Conservation (phyloP, 192 early-diverging fungal genomes). For the Funneliformis mosseae region DNA sequence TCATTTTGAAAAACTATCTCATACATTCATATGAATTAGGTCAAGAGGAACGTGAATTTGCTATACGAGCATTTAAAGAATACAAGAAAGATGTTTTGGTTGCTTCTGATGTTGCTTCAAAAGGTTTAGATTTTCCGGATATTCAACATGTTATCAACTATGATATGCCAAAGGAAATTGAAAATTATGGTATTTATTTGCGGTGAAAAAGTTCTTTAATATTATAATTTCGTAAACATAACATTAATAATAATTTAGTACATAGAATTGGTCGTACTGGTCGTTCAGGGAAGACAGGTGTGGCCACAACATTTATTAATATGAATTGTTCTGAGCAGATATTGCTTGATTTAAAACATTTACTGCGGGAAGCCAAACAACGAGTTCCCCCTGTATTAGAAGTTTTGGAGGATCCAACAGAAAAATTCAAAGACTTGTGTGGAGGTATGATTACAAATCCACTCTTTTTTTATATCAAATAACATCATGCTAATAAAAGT, state of each 20-base stretch:
- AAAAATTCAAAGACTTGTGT: conserved; percentile 77
- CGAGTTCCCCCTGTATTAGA: conserved; percentile 85
- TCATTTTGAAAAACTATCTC: too few relatives aligned
- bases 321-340: conserved; percentile 91
- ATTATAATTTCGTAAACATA: conserved; percentile 1
- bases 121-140: conserved; percentile 93
- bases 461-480: conserved; percentile 13
- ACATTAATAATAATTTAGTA: conserved; percentile 53
- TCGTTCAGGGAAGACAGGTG: conserved; percentile 93
- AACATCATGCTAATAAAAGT: conserved; percentile 8
- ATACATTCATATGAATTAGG: too few relatives aligned
- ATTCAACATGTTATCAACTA: conserved; percentile 99
- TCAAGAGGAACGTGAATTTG: conserved; percentile 97
- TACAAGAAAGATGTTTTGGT: conserved; percentile 94
- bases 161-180: conserved; percentile 99
- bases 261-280: conserved; percentile 98
- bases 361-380: conserved; percentile 91
- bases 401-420: conserved; percentile 85
- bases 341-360: conserved; percentile 90
- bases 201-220: not conserved
- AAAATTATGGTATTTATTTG: conserved; percentile 82
- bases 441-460: conserved; percentile 48
- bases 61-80: conserved; percentile 86
- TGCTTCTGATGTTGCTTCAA: conserved; percentile 95
- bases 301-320: conserved; percentile 98